Conservation (phyloP, 2,329 filamentous ascomycete genomes). For the Trichophyton equinum region DNA sequence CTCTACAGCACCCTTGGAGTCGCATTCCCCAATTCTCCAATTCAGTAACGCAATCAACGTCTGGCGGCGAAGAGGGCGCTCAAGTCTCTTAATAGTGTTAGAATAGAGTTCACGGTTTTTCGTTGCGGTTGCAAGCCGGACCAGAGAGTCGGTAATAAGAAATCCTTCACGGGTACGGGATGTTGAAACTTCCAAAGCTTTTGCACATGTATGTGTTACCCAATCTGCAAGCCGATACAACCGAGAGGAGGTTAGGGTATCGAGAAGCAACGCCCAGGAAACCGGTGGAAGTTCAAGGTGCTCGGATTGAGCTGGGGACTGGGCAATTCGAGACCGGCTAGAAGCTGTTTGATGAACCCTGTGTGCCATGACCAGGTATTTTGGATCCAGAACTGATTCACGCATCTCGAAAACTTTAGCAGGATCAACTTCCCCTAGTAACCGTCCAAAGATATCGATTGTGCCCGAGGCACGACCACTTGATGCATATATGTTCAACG, state of each 20-base stretch:
- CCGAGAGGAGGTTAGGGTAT: conserved; percentile 6
- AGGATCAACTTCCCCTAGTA: conserved; percentile 8
- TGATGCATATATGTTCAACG: conserved; percentile 12
- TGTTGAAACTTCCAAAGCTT: conserved; percentile 35
- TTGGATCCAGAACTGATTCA: conserved; percentile 7
- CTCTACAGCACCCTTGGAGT: conserved; percentile 24
- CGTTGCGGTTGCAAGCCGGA: conserved; percentile 42
- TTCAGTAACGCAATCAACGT: conserved; percentile 27
- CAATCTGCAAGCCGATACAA: conserved; percentile 39
- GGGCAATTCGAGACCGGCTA: background rate
- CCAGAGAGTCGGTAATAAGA: conserved; percentile 39
- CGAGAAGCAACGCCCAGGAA: conserved; percentile 8
- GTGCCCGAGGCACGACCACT: conserved; percentile 9
- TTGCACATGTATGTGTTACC: conserved; percentile 41
- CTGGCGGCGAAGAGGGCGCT: conserved; percentile 24
- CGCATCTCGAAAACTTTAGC: conserved; percentile 5
- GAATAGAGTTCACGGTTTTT: conserved; percentile 29
- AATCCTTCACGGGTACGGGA: conserved; percentile 33
- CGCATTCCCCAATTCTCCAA: conserved; percentile 21
- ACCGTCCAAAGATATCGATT: conserved; percentile 10
- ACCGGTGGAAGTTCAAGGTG: conserved; percentile 4
- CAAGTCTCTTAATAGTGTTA: conserved; percentile 20
- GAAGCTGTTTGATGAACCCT: conserved; percentile 2
- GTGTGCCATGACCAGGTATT: conserved; percentile 7
- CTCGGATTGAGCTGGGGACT: background rate